phyloP scores from a whole-genome alignment of 768 basidiomycete species.

The Amanita pseudoporphyria region DNA sequence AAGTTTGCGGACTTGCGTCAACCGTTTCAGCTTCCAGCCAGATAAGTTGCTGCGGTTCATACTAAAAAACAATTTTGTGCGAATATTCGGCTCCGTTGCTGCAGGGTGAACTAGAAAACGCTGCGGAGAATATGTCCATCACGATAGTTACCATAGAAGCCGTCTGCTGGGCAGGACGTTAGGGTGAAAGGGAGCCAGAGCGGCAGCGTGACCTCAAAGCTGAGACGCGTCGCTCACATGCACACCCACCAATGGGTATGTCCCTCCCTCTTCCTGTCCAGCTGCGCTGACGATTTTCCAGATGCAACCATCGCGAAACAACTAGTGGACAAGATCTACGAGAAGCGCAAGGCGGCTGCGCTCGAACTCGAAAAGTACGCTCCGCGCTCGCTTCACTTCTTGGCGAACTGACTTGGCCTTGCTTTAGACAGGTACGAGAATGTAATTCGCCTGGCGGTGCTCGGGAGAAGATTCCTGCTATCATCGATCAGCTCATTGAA shows the following conservation, averaged over 20 bases:
- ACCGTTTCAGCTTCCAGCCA: constrained; percentile 45
- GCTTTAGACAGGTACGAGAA: constrained; percentile 70
- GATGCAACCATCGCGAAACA: constrained; percentile 72
- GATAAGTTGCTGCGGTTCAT: constrained; percentile 33
- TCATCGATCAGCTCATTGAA: constrained; percentile 90
- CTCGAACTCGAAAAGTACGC: constrained; percentile 89
- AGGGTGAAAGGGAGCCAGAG: constrained; percentile 25
- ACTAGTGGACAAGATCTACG: constrained; percentile 89
- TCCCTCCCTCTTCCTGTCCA: not conserved
- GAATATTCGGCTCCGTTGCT: not conserved
- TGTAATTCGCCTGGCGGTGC: constrained; percentile 70
- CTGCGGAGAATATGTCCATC: constrained; percentile 29
- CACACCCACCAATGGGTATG: constrained; percentile 5
- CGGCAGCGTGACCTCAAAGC: constrained; percentile 11
- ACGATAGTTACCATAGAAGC: constrained; percentile 49
- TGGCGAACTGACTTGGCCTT: constrained; percentile 2
- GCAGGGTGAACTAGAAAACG: constrained; percentile 26
- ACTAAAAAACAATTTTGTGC: not conserved
- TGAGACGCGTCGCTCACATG: not conserved
- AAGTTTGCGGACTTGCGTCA: not conserved
- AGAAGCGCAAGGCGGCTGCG: constrained; percentile 92
- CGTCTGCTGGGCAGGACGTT: constrained; percentile 43
- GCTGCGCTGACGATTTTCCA: constrained; percentile 18
- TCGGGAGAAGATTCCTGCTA: constrained; percentile 69
- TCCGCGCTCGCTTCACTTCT: not conserved